phyloP scores from a whole-genome alignment of 1,284 basidiomycete species.

The Trichosporon sp. region DNA sequence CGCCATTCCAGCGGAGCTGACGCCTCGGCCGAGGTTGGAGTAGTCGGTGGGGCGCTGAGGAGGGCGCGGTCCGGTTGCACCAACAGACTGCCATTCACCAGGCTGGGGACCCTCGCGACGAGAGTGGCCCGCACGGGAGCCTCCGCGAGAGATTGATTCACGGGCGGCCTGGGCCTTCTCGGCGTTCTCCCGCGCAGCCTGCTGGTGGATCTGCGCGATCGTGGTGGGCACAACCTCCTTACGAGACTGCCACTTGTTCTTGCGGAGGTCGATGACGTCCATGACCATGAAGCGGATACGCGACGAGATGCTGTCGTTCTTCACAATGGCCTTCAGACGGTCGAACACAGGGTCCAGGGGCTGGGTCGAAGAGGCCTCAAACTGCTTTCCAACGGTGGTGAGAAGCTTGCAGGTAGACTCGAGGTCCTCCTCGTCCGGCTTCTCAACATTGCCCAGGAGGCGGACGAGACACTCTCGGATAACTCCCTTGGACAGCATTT shows the following conservation, averaged over 20 bases:
- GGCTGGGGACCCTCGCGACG: slow-evolving; percentile 56
- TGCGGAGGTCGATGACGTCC: slow-evolving; percentile 84
- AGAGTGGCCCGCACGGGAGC: slow-evolving; percentile 75
- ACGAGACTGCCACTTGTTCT: slow-evolving; percentile 73
- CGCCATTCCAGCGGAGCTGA: slow-evolving; percentile 75
- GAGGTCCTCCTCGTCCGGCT: slow-evolving; percentile 95
- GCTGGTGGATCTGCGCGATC: slow-evolving; percentile 81
- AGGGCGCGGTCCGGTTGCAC: slow-evolving; percentile 53
- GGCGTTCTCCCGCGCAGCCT: slow-evolving; percentile 68
- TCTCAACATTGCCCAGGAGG: slow-evolving; percentile 82
- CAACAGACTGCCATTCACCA: slow-evolving; percentile 86
- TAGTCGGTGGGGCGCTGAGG: slow-evolving; percentile 66
- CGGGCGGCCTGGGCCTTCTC: slow-evolving; percentile 61
- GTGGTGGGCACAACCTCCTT: slow-evolving; percentile 76
- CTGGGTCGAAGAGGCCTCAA: slow-evolving; percentile 67
- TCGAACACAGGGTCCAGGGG: slow-evolving; percentile 92
- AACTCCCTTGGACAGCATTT: slow-evolving; percentile 89
- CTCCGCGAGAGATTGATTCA: slow-evolving; percentile 65
- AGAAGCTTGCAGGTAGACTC: slow-evolving; percentile 92
- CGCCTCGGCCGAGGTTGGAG: slow-evolving; percentile 69
- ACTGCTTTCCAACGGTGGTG: slow-evolving; percentile 75
- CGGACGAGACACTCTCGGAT: slow-evolving; percentile 97
- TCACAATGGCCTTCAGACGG: slow-evolving; percentile 75
- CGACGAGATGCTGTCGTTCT: slow-evolving; percentile 68
- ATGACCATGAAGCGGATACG: slow-evolving; percentile 94